Evolutionary conservation across 805 yeast genomes (phyloP).

Genomic region (Kluyveromyces aestuarii): DNA sequence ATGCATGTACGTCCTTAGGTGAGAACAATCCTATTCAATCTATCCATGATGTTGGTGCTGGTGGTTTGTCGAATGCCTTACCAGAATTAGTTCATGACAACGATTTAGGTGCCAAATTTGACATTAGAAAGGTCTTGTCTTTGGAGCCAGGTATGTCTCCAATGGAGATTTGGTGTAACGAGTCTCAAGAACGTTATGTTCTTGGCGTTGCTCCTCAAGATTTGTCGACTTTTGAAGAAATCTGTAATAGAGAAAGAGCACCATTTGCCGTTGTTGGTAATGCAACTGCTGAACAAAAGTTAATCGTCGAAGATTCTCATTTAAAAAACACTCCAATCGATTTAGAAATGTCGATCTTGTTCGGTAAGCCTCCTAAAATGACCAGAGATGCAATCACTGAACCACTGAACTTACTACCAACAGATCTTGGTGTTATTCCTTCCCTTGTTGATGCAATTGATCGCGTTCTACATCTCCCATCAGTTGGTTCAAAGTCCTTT

Average conservation of each 20-base stretch:
- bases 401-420: constrained; percentile 39
- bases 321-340: constrained; percentile 85
- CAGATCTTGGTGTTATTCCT: constrained; percentile 30
- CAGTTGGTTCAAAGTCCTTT: constrained; percentile 93
- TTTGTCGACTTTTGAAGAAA: constrained; percentile 57
- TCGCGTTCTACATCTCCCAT: constrained; percentile 80
- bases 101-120: constrained; percentile 88
- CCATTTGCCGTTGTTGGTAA: constrained; percentile 93
- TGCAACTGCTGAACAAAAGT: constrained; percentile 80
- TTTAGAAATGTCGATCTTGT: constrained; percentile 86
- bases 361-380: constrained; percentile 97
- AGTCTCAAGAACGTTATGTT: constrained; percentile 97
- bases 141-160: constrained; percentile 98
- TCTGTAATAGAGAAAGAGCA: constrained; percentile 93
- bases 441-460: constrained; percentile 55
- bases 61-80: constrained; percentile 93
- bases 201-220: constrained; percentile 81
- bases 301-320: constrained; percentile 70
- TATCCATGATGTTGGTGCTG: constrained; percentile 99
- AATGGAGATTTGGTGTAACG: constrained; percentile 99
- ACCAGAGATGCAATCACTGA: constrained; percentile 62
- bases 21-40: constrained; percentile 76
- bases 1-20: constrained; percentile 83
- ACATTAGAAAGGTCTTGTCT: constrained; percentile 80
- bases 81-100: constrained; percentile 98